A percentile compares a stretch with the other conserved stretches of the same genome.
Evolutionary conservation across 345 rosid species (phyloP).

Genomic region (Psidium guajava): DNA sequence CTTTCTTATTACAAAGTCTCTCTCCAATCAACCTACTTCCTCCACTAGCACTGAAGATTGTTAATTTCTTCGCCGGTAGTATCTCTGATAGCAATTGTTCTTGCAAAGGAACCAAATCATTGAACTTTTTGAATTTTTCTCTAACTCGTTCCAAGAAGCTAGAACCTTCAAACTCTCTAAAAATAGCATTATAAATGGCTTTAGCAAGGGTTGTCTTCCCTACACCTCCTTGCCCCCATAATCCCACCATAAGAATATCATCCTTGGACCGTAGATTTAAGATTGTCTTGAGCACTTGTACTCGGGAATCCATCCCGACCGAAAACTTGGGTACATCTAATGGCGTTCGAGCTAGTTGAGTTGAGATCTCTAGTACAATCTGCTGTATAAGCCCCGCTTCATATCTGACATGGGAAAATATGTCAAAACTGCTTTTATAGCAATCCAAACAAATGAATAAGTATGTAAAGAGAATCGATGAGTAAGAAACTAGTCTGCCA

Average conservation of each 20-base stretch:
- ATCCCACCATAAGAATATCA: not conserved
- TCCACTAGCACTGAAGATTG: fast-evolving
- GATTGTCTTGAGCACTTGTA: not conserved
- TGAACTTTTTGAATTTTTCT: not conserved
- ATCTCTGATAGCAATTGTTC: not conserved
- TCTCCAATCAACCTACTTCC: not conserved
- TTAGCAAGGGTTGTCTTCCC: not conserved
- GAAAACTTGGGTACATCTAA: not conserved
- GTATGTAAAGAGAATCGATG: not conserved
- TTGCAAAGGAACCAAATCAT: not conserved
- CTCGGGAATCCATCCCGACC: not conserved
- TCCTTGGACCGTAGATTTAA: not conserved
- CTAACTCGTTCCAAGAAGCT: not conserved
- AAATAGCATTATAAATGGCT: not conserved
- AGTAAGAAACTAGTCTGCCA: not conserved
- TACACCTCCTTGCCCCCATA: not conserved
- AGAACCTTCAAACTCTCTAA: not conserved
- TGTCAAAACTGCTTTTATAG: not conserved
- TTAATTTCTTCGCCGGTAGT: not conserved
- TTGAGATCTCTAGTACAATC: fast-evolving
- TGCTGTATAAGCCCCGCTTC: not conserved
- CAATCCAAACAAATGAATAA: not conserved
- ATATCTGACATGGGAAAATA: not conserved
- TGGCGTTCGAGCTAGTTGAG: not conserved
- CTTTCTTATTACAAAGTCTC: not conserved